These are phyloP conservation scores for Xylariaceae sp. DNA, from an alignment of 2,329 filamentous ascomycete genomes.

Conservation along the genomic window DNA sequence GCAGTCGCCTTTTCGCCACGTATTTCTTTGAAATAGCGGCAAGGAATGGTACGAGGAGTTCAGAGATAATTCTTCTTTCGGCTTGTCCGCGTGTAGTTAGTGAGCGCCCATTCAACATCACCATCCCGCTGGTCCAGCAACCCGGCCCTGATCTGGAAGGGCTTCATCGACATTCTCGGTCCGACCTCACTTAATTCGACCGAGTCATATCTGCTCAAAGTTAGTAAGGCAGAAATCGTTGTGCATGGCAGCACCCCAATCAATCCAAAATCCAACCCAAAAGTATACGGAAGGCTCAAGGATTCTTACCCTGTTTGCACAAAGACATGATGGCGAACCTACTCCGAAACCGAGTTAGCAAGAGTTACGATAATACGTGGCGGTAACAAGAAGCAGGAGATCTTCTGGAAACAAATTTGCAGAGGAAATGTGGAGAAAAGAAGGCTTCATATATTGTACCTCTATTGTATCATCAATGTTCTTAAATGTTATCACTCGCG, in stretches of 20 bases:
- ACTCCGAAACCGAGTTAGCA: conserved; percentile 6
- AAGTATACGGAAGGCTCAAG: neutral
- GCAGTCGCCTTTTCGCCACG: conserved; percentile 21
- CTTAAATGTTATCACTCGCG: conserved; percentile 86
- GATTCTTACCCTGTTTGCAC: conserved; percentile 61
- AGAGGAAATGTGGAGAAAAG: neutral
- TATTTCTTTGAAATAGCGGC: conserved; percentile 21
- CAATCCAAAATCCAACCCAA: neutral
- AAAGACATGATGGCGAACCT: conserved; percentile 85
- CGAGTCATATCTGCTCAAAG: conserved; percentile 59
- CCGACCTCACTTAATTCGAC: conserved; percentile 88
- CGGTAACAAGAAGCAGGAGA: neutral
- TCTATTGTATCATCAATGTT: conserved; percentile 94
- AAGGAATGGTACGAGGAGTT: conserved; percentile 25
- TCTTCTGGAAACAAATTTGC: neutral
- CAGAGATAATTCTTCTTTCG: conserved; percentile 94
- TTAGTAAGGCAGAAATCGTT: conserved; percentile 37
- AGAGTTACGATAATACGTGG: neutral
- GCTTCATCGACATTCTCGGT: conserved; percentile 92
- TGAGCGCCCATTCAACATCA: conserved; percentile 94
- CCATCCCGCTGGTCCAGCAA: conserved; percentile 93
- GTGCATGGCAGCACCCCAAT: neutral
- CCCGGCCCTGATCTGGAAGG: conserved; percentile 88
- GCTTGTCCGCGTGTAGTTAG: conserved; percentile 88
- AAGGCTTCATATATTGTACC: conserved; percentile 13